A percentile compares a stretch with the other conserved stretches of the same genome.
These are phyloP conservation scores for Fistulina hepatica DNA, from an alignment of 1,284 basidiomycete genomes.

Conservation along the genomic window DNA sequence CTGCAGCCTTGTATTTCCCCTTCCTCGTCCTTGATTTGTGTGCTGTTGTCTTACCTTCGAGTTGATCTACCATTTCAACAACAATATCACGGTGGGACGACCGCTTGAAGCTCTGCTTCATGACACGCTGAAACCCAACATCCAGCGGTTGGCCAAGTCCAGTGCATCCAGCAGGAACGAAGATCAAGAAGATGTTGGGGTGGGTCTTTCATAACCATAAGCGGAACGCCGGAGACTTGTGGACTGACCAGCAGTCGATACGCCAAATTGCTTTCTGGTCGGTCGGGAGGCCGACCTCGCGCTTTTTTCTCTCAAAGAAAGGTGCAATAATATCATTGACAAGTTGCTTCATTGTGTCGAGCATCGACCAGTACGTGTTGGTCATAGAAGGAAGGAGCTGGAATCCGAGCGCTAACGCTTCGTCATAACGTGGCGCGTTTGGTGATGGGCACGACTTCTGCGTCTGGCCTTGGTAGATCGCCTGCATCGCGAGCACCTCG, in stretches of 20 bases:
- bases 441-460: constrained; percentile 9
- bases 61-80: constrained; percentile 9
- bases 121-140: constrained; percentile 18
- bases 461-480: constrained; percentile 17
- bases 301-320: constrained; percentile 12
- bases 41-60: too few relatives aligned
- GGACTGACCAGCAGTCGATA: constrained; percentile 20
- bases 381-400: constrained; percentile 15
- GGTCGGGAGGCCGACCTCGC: constrained; percentile 6
- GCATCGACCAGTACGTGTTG: constrained; percentile 5
- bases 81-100: constrained; percentile 17
- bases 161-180: constrained; percentile 21
- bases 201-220: constrained; percentile 18
- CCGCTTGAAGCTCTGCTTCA: constrained; percentile 18
- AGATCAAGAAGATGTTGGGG: constrained; percentile 17
- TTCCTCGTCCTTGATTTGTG: too few relatives aligned
- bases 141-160: constrained; percentile 21
- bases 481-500: constrained; percentile 22
- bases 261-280: constrained; percentile 14
- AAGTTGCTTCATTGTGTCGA: constrained; percentile 3
- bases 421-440: constrained; percentile 2
- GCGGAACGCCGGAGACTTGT: constrained; percentile 17
- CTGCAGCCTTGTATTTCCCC: too few relatives aligned
- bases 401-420: constrained; percentile 14
- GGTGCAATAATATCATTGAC: constrained; percentile 18